phyloP scores from a whole-genome alignment of 2,329 filamentous ascomycete species.

The Dactylonectria estremocensis region DNA sequence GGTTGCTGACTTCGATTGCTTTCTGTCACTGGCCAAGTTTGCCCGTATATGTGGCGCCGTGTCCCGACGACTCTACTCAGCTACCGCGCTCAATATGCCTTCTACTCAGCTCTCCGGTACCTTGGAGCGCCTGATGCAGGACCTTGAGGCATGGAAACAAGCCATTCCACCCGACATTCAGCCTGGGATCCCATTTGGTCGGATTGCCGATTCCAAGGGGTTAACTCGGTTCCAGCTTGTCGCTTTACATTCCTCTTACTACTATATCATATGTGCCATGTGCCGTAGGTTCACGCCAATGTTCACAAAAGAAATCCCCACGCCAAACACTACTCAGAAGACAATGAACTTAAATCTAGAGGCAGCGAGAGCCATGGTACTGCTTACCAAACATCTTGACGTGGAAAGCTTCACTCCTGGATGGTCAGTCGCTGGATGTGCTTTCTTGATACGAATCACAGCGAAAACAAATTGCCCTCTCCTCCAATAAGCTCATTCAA shows the following conservation, averaged over 20 bases:
- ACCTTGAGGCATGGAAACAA: conserved; percentile 3
- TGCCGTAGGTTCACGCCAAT: conserved; percentile 1
- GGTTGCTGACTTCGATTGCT: not conserved
- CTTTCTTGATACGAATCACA: no score
- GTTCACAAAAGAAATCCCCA: not conserved
- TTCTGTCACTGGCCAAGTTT: not conserved
- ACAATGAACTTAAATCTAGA: not conserved
- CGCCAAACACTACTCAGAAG: not conserved
- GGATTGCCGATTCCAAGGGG: not conserved
- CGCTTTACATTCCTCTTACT: conserved; percentile 9
- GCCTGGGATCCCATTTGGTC: not conserved
- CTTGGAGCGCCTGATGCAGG: not conserved
- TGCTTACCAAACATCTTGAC: conserved; percentile 24
- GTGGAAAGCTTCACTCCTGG: conserved; percentile 22
- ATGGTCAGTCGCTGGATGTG: conserved; percentile 6
- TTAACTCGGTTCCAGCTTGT: not conserved
- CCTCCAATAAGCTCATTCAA: not conserved
- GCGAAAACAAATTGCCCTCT: not conserved
- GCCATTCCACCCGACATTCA: not conserved
- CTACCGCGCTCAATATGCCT: not conserved
- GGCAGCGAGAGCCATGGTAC: conserved; percentile 10
- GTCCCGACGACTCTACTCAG: conserved; percentile 4
- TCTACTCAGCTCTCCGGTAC: not conserved
- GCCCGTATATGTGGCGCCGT: conserved; percentile 11
- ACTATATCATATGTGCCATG: conserved; percentile 10